A percentile compares a stretch with the other conserved stretches of the same genome.
These are phyloP conservation scores for Schwanniomyces vanrijiae DNA, from an alignment of 805 yeast species.

Conservation along the genomic window DNA sequence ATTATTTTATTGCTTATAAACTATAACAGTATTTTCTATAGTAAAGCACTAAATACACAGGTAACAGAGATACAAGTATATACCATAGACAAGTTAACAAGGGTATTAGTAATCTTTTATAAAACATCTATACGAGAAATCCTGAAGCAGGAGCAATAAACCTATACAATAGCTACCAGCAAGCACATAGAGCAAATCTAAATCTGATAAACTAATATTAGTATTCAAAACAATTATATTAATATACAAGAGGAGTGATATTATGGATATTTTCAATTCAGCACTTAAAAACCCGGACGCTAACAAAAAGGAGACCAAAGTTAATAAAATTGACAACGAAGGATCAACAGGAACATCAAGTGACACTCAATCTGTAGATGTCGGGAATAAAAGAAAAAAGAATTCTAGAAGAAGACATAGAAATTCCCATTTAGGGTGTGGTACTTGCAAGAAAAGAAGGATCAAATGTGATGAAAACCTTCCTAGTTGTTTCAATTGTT, in stretches of 20 bases:
- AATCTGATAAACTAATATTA: background rate
- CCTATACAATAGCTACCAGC: background rate
- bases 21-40: background rate
- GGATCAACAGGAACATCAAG: background rate
- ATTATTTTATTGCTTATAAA: background rate
- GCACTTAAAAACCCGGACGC: constrained; percentile 38
- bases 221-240: too few species aligned
- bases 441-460: constrained; percentile 53
- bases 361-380: constrained; percentile 4
- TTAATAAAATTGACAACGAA: constrained; percentile 9
- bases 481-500: constrained; percentile 50
- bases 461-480: constrained; percentile 53
- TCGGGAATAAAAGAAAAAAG: constrained; percentile 25
- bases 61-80: background rate
- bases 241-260: background rate
- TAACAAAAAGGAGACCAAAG: constrained; percentile 24
- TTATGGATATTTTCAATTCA: constrained; percentile 25
- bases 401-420: constrained; percentile 59
- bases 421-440: constrained; percentile 76
- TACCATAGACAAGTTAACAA: background rate
- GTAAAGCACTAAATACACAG: background rate
- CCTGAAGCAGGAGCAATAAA: background rate
- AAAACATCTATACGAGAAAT: background rate
- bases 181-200: background rate
- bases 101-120: background rate